phyloP scores from a whole-genome alignment of 495 filamentous ascomycete species.

The Halenospora varia region DNA sequence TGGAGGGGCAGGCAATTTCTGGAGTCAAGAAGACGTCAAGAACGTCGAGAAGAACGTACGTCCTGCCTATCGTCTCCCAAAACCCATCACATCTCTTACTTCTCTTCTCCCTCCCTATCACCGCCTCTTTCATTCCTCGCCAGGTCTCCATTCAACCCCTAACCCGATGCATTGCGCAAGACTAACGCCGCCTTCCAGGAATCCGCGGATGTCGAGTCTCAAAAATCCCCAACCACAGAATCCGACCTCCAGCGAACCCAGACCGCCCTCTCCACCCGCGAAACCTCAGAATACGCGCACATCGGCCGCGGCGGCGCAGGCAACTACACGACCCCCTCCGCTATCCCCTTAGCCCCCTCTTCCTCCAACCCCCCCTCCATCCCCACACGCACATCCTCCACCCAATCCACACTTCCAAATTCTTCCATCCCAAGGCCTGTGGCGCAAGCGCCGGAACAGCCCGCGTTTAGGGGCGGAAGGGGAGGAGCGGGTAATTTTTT shows the following conservation, averaged over 20 bases:
- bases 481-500: conserved; percentile 59
- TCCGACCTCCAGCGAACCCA: not conserved
- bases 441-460: conserved; percentile 1
- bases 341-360: conserved; percentile 17
- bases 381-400: conserved; percentile 22
- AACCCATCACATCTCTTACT: conserved; percentile 26
- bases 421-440: conserved; percentile 3
- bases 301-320: conserved; percentile 58
- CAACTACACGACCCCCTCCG: conserved; percentile 46
- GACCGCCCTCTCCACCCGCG: conserved; percentile 8
- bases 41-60: conserved; percentile 35
- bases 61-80: no score
- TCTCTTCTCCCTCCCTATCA: conserved; percentile 30
- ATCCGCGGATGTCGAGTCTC: no score
- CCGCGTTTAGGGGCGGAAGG: conserved; percentile 38
- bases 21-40: conserved; percentile 47
- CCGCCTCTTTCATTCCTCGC: no score
- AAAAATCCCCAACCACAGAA: no score
- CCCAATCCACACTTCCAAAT: not conserved
- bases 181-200: no score
- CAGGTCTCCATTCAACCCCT: no score
- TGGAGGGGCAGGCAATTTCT: conserved; percentile 64
- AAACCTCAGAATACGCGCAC: conserved; percentile 38
- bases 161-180: no score
- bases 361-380: conserved; percentile 17